Evolutionary conservation across 176 grass and related monocot genomes (phyloP), one percentile per base, ranked within the genome.

Genomic region (Pharus latifolius): DNA sequence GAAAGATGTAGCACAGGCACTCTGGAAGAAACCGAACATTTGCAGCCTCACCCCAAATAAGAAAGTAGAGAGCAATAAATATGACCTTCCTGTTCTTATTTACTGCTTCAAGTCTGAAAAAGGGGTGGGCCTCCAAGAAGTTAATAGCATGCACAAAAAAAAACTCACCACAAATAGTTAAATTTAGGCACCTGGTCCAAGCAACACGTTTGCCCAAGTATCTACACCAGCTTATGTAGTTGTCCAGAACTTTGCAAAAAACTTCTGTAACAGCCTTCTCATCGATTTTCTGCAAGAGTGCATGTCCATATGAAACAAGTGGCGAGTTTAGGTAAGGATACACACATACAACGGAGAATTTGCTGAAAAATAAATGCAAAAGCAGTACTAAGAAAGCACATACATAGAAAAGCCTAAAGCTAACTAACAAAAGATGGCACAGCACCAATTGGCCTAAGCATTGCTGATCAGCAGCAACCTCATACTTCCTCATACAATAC

Each of bases 1-100:
- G 95, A 72, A 98, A 98, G 77, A 98, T 98, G 74, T 93, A 98
- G 71, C 95, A 98, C 66, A 98, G 51, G 69, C 95, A 93, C 76
- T 93, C 95, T 53, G 95, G 90, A 72, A 98, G 89, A 78, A 98
- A 98, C 14, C 95, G 87, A 47, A 91, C 37, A 82, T 93, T 98
- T 32, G 90, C 89, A 73, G 95, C 95, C 78, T 98, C 95, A 44
- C 95, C 95, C 95, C 95, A 98, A 69, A 93, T 91, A 32, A 98
- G 84, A 67, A 83, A 98, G 67, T 98, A 98, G 30, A 98, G 80
- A 49, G 87, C 82, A 69, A 98, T 76, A 48, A 93, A 81, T 75
- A 93, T 90, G 56, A 93, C 60, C 49, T 90, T 98, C 67, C 89
- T 77, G 59, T 83, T 98, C 72, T 93, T 98, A 49, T 82, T 93